These are phyloP conservation scores for Pinus tabuliformis DNA, from an alignment of 75 land plant genomes.

Conservation along the genomic window DNA sequence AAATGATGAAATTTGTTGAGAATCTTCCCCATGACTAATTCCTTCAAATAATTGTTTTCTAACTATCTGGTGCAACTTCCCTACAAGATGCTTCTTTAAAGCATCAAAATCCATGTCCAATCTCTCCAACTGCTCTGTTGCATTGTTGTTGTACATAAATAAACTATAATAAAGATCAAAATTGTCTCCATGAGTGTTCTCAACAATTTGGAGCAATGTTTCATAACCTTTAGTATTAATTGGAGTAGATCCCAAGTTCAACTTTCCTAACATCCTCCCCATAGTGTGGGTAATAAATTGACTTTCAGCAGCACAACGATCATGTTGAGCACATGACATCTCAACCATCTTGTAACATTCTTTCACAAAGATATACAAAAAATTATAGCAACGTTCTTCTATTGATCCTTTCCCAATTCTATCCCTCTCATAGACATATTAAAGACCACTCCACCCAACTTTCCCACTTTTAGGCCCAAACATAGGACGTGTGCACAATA, in stretches of 20 bases:
- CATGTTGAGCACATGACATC: constrained; percentile 73
- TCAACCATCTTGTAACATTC: constrained; percentile 81
- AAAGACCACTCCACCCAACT: constrained; percentile 52
- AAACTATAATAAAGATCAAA: constrained; percentile 90
- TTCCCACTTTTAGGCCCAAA: constrained; percentile 83
- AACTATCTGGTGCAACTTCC: constrained; percentile 42
- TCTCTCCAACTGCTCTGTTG: constrained; percentile 73
- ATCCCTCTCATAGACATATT: constrained; percentile 75
- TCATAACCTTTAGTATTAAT: constrained; percentile 86
- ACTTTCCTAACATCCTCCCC: constrained; percentile 55
- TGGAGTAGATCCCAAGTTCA: constrained; percentile 57
- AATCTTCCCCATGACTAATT: not conserved
- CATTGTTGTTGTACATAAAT: constrained; percentile 88
- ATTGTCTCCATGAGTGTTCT: constrained; percentile 70
- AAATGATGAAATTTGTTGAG: not conserved
- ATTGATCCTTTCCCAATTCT: constrained; percentile 38
- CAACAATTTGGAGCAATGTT: constrained; percentile 66
- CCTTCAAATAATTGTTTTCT: constrained; percentile 57
- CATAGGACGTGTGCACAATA: constrained; percentile 88
- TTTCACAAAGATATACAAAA: constrained; percentile 48
- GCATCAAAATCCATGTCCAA: constrained; percentile 65
- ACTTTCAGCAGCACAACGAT: constrained; percentile 57
- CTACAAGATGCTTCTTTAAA: constrained; percentile 64
- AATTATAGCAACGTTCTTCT: constrained; percentile 15
- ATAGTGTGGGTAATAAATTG: constrained; percentile 74